Evolutionary conservation across 441 rosid species (phyloP).

Genomic region (Euphorbia schlechtendalii): DNA sequence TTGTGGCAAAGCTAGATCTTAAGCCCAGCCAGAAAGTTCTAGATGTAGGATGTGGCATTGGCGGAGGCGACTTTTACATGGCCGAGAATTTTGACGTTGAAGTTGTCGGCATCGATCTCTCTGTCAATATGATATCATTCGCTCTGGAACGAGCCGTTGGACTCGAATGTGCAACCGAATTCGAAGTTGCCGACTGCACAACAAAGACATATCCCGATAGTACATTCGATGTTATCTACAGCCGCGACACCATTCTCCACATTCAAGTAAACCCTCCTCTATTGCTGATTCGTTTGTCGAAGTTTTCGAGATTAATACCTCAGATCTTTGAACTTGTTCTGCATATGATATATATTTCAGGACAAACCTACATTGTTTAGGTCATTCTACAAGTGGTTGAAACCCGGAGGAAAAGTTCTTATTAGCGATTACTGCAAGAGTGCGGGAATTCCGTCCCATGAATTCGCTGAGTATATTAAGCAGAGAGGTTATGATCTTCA

Average conservation of each 20-base stretch:
- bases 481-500: conserved; percentile 99
- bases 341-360: conserved; percentile 31
- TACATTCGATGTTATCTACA: conserved; percentile 84
- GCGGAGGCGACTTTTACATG: conserved; percentile 98
- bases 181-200: conserved; percentile 97
- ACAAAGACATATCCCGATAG: conserved; percentile 66
- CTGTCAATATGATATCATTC: conserved; percentile 88
- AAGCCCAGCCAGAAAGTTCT: conserved; percentile 88
- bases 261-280: conserved; percentile 47
- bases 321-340: neutral
- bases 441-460: conserved; percentile 59
- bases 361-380: conserved; percentile 85
- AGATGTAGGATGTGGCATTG: conserved; percentile 98
- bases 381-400: conserved; percentile 90
- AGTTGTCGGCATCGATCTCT: conserved; percentile 89
- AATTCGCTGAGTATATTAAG: conserved; percentile 64
- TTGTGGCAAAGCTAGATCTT: conserved; percentile 77
- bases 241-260: conserved; percentile 90
- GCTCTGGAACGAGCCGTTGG: conserved; percentile 94
- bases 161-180: conserved; percentile 77
- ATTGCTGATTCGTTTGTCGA: no score
- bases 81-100: conserved; percentile 78
- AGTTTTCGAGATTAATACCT: no score
- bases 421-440: conserved; percentile 86
- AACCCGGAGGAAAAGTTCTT: conserved; percentile 93